Conservation (phyloP, 202 grass and related monocot species). For the Zizania palustris region DNA sequence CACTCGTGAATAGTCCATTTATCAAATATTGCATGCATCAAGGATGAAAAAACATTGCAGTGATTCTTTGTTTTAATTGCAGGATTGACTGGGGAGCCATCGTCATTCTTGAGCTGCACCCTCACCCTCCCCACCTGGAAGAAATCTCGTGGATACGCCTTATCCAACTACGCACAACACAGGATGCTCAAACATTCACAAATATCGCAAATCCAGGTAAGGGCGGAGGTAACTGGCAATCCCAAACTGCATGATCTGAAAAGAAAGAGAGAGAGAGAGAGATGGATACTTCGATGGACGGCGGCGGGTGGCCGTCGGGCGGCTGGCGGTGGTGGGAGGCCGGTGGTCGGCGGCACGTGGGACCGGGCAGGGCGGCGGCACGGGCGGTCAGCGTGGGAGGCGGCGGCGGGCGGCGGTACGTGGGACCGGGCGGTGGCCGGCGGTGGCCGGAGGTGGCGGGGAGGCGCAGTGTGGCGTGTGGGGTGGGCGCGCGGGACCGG, state of each 20-base stretch:
- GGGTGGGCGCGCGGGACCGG: too few relatives aligned
- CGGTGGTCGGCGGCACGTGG: too few relatives aligned
- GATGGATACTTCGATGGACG: conserved; percentile 65
- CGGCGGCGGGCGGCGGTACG: too few relatives aligned
- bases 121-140: conserved; percentile 90
- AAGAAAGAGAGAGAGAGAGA: background rate
- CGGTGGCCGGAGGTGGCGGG: too few relatives aligned
- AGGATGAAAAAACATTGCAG: background rate
- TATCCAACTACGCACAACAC: conserved; percentile 65
- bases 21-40: background rate
- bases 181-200: background rate
- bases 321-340: too few relatives aligned
- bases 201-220: conserved; percentile 22
- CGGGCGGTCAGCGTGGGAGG: too few relatives aligned
- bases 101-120: conserved; percentile 78
- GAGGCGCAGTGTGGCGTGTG: too few relatives aligned
- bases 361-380: too few relatives aligned
- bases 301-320: too few relatives aligned
- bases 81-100: conserved; percentile 74
- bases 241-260: background rate
- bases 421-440: too few relatives aligned
- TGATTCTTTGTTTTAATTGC: conserved; percentile 74
- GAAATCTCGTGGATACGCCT: conserved; percentile 93
- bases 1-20: background rate
- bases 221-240: background rate